Evolutionary conservation across 1,284 basidiomycete genomes (phyloP).

Genomic region (Ceratobasidium theobromae): DNA sequence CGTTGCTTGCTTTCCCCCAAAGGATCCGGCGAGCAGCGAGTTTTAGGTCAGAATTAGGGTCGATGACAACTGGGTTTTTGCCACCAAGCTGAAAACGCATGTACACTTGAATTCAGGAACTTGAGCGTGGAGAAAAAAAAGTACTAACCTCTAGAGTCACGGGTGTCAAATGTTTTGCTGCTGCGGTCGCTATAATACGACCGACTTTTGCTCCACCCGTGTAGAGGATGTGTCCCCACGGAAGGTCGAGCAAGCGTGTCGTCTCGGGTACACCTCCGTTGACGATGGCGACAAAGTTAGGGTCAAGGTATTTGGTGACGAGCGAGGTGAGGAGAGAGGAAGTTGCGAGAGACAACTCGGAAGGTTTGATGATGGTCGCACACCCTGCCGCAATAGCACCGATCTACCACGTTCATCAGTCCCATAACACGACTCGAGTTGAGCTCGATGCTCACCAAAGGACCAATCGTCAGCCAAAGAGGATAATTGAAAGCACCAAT

Average conservation of each 20-base stretch:
- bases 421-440: background rate
- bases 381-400: slow-evolving; percentile 83
- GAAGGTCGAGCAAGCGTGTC: slow-evolving; percentile 72
- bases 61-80: slow-evolving; percentile 83
- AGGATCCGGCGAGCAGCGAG: slow-evolving; percentile 63
- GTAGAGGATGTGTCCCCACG: slow-evolving; percentile 81
- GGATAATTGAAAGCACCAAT: slow-evolving; percentile 60
- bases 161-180: slow-evolving; percentile 84
- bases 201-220: slow-evolving; percentile 71
- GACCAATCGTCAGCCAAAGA: slow-evolving; percentile 54
- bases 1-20: slow-evolving; percentile 79
- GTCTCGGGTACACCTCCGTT: slow-evolving; percentile 77
- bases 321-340: slow-evolving; percentile 72
- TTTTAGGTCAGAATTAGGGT: slow-evolving; percentile 62
- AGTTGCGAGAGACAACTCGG: slow-evolving; percentile 71
- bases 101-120: background rate
- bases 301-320: slow-evolving; percentile 79
- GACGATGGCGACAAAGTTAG: slow-evolving; percentile 68
- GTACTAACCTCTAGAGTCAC: slow-evolving; percentile 69
- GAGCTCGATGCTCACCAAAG: slow-evolving; percentile 51
- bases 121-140: background rate
- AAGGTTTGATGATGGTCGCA: slow-evolving; percentile 74
- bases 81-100: slow-evolving; percentile 58
- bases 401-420: slow-evolving; percentile 49
- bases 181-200: slow-evolving; percentile 76